Base-by-base conservation (phyloP, 768 basidiomycete genomes). In the Cystofilobasidium macerans region DNA sequence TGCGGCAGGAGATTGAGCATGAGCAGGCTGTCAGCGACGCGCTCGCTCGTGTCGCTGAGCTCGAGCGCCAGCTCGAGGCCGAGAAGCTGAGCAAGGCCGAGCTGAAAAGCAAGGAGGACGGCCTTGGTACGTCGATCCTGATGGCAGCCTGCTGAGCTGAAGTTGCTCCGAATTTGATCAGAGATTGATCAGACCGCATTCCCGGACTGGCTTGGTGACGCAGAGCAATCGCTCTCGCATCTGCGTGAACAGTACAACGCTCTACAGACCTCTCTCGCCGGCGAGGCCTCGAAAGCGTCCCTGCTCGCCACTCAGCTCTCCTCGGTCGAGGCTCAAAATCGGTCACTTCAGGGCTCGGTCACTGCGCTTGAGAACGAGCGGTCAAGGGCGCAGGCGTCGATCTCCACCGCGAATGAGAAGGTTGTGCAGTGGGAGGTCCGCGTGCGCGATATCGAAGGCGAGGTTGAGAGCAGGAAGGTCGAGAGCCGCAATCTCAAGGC, bases 21-120 rank as follows among this genome's bases (percentile, higher is more conserved):
- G 89, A 91, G 74, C 88, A 90, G 76, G 84, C 87, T 8, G 74
- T 89, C 40, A 86, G 89, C 71, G 88, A 91, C 73, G 82, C 81
- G 61, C 87, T 91, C 73, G 82, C 79, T 1, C 76, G 80, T 57
- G 75, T 82, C 1, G 81, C 80, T 59, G 84, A 86, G 36, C 71
- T 84, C 86, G 71, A 72, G 71, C 0, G 76, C 32, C 85, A 90
- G 71, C 74, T 89, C 1, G 75, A 73, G 28, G 73, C 79, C 62
- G 74, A 81, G 43, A 86, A 83, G 75, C 76, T 78, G 45, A 85
- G 89, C 75, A 83, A 84, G 43, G 82, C 84, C 70, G 80, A 83
- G 57, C 78, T 92, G 22, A 68, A 59, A 57, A 53, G 32, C 56
- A 67, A 65, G 54, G 71, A 61, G 59, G 71, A 69, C 67, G 68